Conservation (phyloP, 306 rosid genomes). For the Albizia julibrissin region DNA sequence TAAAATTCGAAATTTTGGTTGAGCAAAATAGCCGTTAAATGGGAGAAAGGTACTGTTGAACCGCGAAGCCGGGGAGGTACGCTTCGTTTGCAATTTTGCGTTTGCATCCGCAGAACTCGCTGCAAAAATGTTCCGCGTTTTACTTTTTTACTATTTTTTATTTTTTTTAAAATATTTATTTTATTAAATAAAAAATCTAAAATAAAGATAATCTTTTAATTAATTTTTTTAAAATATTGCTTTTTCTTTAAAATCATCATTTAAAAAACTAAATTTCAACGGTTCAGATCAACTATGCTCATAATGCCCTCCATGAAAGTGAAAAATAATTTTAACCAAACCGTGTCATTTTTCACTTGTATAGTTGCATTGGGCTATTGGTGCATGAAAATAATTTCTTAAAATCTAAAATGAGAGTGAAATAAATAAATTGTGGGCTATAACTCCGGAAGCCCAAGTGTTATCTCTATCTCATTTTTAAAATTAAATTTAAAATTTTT, state of each 20-base stretch:
- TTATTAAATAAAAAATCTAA: too few species aligned
- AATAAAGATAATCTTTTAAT: too few species aligned
- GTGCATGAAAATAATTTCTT: neutral
- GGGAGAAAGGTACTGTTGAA: constrained; percentile 13
- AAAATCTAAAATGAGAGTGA: neutral
- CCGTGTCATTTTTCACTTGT: neutral
- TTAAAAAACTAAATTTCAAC: too few species aligned
- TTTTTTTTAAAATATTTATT: neutral
- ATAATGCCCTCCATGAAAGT: too few species aligned
- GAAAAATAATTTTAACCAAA: too few species aligned
- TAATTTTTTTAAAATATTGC: too few species aligned
- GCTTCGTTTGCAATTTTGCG: neutral
- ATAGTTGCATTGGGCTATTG: neutral
- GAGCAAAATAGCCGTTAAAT: constrained; percentile 35
- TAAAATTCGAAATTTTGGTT: constrained; percentile 30
- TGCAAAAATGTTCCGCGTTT: neutral
- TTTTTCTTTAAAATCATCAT: too few species aligned
- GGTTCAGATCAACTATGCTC: too few species aligned
- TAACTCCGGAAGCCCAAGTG: too few species aligned
- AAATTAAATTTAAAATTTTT: too few species aligned
- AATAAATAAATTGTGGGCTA: neutral
- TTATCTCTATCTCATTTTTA: too few species aligned
- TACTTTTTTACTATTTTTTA: neutral
- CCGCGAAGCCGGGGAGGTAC: neutral
- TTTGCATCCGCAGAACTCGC: neutral